phyloP scores from a whole-genome alignment of 2,329 filamentous ascomycete genomes.

The Cryphonectria carpinicola region DNA sequence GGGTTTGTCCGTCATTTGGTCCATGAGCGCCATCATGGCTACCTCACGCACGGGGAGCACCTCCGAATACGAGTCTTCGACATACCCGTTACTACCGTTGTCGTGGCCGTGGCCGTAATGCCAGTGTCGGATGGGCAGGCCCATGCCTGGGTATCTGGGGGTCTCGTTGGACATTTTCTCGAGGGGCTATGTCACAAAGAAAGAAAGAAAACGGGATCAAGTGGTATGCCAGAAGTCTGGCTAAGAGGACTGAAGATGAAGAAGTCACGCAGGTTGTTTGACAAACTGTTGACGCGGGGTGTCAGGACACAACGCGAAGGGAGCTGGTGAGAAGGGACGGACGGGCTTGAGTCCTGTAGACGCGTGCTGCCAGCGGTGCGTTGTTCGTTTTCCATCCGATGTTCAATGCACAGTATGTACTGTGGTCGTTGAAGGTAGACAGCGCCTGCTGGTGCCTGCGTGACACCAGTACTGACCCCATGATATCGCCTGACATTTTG shows the following conservation, averaged over 20 bases:
- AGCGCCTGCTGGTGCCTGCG: not conserved
- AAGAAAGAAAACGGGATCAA: not conserved
- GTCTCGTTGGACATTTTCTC: not conserved
- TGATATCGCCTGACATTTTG: too few relatives aligned
- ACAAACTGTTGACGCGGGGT: not conserved
- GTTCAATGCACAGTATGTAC: not conserved
- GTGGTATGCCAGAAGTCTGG: not conserved
- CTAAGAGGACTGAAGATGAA: not conserved
- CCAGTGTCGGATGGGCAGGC: conserved; percentile 11
- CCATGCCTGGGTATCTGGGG: conserved; percentile 15
- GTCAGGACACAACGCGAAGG: not conserved
- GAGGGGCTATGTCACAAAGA: not conserved
- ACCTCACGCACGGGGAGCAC: conserved; percentile 29
- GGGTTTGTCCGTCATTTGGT: conserved; percentile 23
- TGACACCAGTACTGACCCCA: not conserved
- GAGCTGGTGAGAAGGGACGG: too few relatives aligned
- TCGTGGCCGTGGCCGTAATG: too few relatives aligned
- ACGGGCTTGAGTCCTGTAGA: not conserved
- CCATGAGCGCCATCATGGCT: conserved; percentile 26
- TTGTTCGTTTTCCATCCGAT: too few relatives aligned
- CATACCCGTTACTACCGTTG: too few relatives aligned
- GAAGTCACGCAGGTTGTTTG: not conserved
- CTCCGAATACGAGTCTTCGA: conserved; percentile 9
- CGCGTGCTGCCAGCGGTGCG: not conserved
- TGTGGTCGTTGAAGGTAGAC: not conserved